Conservation (phyloP, 2,329 filamentous ascomycete species). For the Aureobasidium vineae region DNA sequence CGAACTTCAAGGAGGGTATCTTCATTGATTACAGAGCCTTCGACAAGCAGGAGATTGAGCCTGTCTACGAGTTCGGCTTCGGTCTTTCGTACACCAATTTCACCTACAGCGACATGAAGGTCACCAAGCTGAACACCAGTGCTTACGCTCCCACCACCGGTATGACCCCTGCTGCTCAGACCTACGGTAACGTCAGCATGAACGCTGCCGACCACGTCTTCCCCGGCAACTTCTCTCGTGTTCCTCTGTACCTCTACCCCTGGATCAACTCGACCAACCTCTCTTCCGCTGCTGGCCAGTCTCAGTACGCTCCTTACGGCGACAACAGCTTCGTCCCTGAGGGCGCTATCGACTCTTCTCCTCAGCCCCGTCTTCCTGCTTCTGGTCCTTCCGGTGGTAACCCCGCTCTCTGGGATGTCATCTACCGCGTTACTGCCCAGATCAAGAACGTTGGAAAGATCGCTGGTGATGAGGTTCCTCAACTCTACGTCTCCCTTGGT, state of each 20-base stretch:
- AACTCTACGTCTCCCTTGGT: conserved; percentile 75
- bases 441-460: conserved; percentile 67
- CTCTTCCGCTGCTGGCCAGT: conserved; percentile 52
- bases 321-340: conserved; percentile 61
- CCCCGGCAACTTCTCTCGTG: conserved; percentile 56
- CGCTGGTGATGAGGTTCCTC: conserved; percentile 65
- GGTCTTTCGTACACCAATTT: conserved; percentile 77
- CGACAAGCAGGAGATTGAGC: conserved; percentile 61
- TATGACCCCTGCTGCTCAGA: conserved; percentile 60
- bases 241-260: conserved; percentile 63
- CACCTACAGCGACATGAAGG: conserved; percentile 61
- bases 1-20: conserved; percentile 69
- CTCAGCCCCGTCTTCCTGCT: conserved; percentile 59
- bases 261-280: conserved; percentile 64
- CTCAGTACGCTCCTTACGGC: conserved; percentile 60
- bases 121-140: conserved; percentile 48
- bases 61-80: conserved; percentile 74
- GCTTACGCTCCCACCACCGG: conserved; percentile 60
- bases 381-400: conserved; percentile 63
- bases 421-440: conserved; percentile 64
- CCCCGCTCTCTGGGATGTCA: conserved; percentile 61
- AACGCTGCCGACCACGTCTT: conserved; percentile 61
- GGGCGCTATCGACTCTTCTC: conserved; percentile 53
- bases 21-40: conserved; percentile 77
- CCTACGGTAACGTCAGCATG: conserved; percentile 51